Evolutionary conservation across 805 yeast genomes (phyloP), one percentile per base, ranked within the genome.

Genomic region (Saccharomyces jurei): DNA sequence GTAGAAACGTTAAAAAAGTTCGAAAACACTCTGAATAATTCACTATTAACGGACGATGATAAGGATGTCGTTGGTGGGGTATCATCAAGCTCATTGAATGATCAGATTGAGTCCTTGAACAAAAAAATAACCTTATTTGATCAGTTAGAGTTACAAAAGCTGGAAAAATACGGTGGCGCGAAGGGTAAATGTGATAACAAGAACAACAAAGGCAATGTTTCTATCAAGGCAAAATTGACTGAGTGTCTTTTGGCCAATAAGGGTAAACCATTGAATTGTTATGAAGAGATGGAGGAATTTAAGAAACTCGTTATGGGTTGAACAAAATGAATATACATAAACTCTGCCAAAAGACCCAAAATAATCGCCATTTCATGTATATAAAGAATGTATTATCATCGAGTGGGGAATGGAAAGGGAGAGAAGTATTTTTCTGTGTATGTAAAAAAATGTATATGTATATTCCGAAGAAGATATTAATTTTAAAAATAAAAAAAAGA

Each of bases 241-340:
- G 63, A 72, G 46, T 89, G 96, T 68, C 76, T 89, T 64, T 50
- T 65, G 14, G 78, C 78, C 50, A 84, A 84, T 68, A 71, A 77
- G 58, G 86, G 82, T 25, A 82, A 77, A 66, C 83, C 87, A 25
- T 77, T 89, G 68, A 83, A 86, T 69, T 89, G 96, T 68, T 86
- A 90, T 85, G 88, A 86, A 46, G 87, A 86, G 65, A 87, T 87
- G 21, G 81, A 84, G 64, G 71, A 76, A 54, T 88, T 89, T 70
- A 86, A 82, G 66, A 77, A 76, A 58, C 68, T 81, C 58, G 86
- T 83, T 17, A 74, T 74, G 59, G 73, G 75, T 30, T 31, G 27
- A 22, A 46, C 41, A 41, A 32, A 49, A 21, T 21, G 41, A 22
- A 44, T 14, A 41, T 17, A 26, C 30, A 32, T 25, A 29, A 32